Base-by-base conservation (phyloP, 2,329 filamentous ascomycete genomes). In the Beauveria brongniartii region DNA sequence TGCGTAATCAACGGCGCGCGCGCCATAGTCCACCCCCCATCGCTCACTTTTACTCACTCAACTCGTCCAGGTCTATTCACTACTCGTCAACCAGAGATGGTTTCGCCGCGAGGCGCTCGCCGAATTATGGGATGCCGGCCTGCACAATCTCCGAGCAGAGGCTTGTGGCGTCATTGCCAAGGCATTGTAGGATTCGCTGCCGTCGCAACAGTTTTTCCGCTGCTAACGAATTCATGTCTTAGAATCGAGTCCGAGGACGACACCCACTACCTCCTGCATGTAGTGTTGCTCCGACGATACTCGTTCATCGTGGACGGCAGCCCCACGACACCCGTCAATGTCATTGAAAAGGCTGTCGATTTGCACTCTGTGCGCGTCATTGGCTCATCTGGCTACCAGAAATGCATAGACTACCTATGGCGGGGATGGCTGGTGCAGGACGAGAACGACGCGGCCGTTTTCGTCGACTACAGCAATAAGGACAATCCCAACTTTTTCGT, bases 361-460 rank as follows among this genome's bases (percentile, higher is more conserved):
- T 77, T 97, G 28, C 94, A 99, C 71, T 91, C 93, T 1, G 79
- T 97, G 51, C 82, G 84, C 16, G 86, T 99, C 53, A 97, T 97
- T 64, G 91, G 91, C 2, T 93, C 90, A 0, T 92, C 91, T 0
- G 93, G 94, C 28, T 99, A 97, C 73, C 94, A 97, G 66, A 96
- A 95, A 76, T 97, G 93, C 71, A 91, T 97, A 69, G 85, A 82
- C 64, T 91, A 95, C 70, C 85, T 99, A 9, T 99, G 94, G 94
- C 85, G 86, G 64, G 94, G 94, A 24, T 99, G 94, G 94, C 80
- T 97, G 9, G 87, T 96, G n/a, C 94, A 99, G 72, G 91, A 97
- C 66, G 92, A 97, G 67, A 82, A 92, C 55, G 92, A 97, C 67
- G 89, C 93, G 0, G 86, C 87, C n/a, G 86, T 86, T 57, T 99